Evolutionary conservation across 2,329 filamentous ascomycete species (phyloP).

Genomic region (Cladosporium sp.): DNA sequence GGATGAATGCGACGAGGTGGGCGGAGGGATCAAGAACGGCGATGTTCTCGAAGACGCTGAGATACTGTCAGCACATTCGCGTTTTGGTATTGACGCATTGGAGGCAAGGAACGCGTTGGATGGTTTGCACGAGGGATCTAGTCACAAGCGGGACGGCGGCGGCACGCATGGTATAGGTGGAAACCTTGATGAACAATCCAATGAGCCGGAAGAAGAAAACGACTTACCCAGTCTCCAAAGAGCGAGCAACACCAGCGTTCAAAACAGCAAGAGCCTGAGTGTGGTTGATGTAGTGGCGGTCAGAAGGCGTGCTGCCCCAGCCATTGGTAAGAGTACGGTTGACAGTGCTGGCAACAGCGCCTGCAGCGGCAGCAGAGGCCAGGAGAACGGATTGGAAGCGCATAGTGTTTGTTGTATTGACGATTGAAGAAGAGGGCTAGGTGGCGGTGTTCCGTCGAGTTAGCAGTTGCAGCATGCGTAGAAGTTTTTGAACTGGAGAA

Average conservation of each 20-base stretch:
- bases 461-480: background rate
- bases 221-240: slow-evolving; percentile 14
- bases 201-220: background rate
- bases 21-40: slow-evolving; percentile 35
- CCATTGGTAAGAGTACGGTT: slow-evolving; percentile 32
- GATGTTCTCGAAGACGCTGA: slow-evolving; percentile 31
- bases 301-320: slow-evolving; percentile 28
- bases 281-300: slow-evolving; percentile 32
- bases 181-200: background rate
- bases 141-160: no score
- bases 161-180: background rate
- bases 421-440: background rate
- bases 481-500: background rate
- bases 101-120: no score
- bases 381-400: slow-evolving; percentile 1
- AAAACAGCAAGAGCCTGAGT: slow-evolving; percentile 31
- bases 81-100: no score
- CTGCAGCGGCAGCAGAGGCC: slow-evolving; percentile 1
- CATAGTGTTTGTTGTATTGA: background rate
- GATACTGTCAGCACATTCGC: background rate
- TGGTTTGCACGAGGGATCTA: no score
- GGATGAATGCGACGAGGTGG: slow-evolving; percentile 35
- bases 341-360: slow-evolving; percentile 20
- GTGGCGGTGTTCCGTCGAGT: background rate
- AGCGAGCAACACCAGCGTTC: slow-evolving; percentile 27